Conservation (phyloP, 202 grass and related monocot species). For the Cymbopogon flexuosus region DNA sequence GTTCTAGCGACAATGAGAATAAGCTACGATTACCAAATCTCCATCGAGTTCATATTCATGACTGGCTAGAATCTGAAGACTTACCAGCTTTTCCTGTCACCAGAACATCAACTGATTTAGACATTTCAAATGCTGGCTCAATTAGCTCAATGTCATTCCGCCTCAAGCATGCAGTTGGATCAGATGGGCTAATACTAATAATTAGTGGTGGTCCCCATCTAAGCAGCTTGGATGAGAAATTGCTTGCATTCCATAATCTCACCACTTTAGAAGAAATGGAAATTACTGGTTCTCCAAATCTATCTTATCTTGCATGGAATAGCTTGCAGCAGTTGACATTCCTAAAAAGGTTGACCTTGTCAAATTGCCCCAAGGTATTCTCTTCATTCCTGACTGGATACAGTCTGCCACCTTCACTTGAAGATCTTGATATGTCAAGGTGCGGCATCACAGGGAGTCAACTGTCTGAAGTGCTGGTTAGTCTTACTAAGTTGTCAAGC, state of each 20-base stretch:
- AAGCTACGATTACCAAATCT: not conserved
- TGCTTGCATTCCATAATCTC: slow-evolving; percentile 9
- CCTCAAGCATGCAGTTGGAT: not conserved
- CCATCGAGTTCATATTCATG: not conserved
- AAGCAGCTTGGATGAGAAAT: not conserved
- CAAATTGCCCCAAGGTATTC: not conserved
- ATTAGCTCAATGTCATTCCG: not conserved
- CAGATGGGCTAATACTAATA: not conserved
- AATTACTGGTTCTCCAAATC: not conserved
- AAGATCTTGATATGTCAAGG: not conserved
- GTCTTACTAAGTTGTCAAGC: slow-evolving; percentile 7
- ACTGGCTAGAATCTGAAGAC: not conserved
- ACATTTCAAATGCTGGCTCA: slow-evolving; percentile 4
- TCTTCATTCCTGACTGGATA: not conserved
- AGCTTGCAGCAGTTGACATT: not conserved
- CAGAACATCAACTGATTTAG: not conserved
- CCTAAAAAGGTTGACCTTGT: slow-evolving; percentile 1
- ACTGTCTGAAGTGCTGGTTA: not conserved
- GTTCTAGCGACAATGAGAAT: not conserved
- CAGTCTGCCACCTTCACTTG: slow-evolving; percentile 9
- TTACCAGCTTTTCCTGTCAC: slow-evolving; percentile 7
- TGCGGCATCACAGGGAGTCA: slow-evolving; percentile 4
- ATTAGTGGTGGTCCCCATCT: not conserved
- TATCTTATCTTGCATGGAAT: not conserved
- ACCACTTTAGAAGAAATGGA: slow-evolving; percentile 13